A percentile compares a stretch with the other conserved stretches of the same genome.
phyloP scores from a whole-genome alignment of 495 filamentous ascomycete species.

The Margaritispora aquatica region DNA sequence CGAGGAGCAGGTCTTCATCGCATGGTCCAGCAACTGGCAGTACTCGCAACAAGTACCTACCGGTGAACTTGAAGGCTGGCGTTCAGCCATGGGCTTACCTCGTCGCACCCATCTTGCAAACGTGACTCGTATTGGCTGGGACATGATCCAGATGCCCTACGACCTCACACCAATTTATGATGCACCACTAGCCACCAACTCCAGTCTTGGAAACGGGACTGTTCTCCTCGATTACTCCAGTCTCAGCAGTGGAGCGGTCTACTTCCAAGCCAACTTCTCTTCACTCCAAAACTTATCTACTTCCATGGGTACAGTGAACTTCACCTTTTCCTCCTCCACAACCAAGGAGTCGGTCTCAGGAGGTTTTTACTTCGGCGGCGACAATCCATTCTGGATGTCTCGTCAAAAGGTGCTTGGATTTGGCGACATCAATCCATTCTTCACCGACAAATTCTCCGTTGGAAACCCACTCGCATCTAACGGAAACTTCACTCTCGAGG shows the following conservation, averaged over 20 bases:
- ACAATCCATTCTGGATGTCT: conserved; percentile 41
- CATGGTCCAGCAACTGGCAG: conserved; percentile 59
- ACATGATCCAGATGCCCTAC: conserved; percentile 35
- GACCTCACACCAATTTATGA: conserved; percentile 30
- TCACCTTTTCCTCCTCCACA: conserved; percentile 42
- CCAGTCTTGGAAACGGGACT: conserved; percentile 30
- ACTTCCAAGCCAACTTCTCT: conserved; percentile 38
- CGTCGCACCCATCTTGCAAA: conserved; percentile 38
- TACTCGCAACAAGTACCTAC: conserved; percentile 46
- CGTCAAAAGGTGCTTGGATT: conserved; percentile 36
- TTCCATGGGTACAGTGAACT: conserved; percentile 35
- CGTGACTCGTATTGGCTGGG: conserved; percentile 35
- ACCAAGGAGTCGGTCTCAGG: conserved; percentile 40
- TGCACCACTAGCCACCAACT: conserved; percentile 23
- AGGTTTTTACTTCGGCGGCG: conserved; percentile 39
- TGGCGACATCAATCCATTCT: conserved; percentile 33
- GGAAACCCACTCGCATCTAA: conserved; percentile 27
- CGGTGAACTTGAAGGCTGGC: conserved; percentile 40
- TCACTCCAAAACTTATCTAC: conserved; percentile 29
- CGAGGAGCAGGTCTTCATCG: conserved; percentile 38
- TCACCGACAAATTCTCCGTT: conserved; percentile 42
- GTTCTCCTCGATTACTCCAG: conserved; percentile 34
- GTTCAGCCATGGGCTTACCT: conserved; percentile 44
- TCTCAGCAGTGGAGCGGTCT: conserved; percentile 37
- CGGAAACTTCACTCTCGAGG: conserved; percentile 30